Evolutionary conservation across 331 rosid genomes (phyloP).

Genomic region (Malus hybrid): DNA sequence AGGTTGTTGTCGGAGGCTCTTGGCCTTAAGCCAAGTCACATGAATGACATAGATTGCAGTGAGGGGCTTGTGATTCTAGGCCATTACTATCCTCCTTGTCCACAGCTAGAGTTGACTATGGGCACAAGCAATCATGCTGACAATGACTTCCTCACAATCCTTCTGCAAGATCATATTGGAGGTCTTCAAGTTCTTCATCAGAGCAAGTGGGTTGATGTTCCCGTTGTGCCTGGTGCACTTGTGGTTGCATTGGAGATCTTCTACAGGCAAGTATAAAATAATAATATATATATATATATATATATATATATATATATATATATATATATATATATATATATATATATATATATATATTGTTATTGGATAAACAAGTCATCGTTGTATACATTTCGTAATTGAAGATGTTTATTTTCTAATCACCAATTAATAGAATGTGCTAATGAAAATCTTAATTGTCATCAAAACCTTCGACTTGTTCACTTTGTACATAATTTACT

Average conservation of each 20-base stretch:
- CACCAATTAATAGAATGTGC: too few relatives aligned
- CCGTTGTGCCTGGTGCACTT: conserved; percentile 27
- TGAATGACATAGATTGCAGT: conserved; percentile 19
- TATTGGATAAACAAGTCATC: too few relatives aligned
- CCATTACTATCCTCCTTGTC: conserved; percentile 43
- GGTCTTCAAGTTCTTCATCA: conserved; percentile 54
- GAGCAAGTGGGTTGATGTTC: conserved; percentile 44
- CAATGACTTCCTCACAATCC: conserved; percentile 40
- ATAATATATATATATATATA: too few relatives aligned
- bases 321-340: too few relatives aligned
- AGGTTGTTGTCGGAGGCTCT: conserved; percentile 27
- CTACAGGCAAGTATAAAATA: conserved; percentile 32
- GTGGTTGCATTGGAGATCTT: conserved; percentile 5
- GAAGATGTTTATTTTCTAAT: too few relatives aligned
- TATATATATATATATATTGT: too few relatives aligned
- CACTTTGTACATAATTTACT: too few relatives aligned
- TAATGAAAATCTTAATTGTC: too few relatives aligned
- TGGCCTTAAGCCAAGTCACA: conserved; percentile 17
- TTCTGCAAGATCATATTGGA: conserved; percentile 60
- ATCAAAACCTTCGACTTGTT: too few relatives aligned
- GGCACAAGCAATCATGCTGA: conserved; percentile 31
- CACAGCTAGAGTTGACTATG: conserved; percentile 27
- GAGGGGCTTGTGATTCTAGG: conserved; percentile 18
- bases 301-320: too few relatives aligned
- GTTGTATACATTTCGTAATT: too few relatives aligned